Evolutionary conservation across 345 rosid species (phyloP).

Genomic region (Eucalyptus guilfoylei): DNA sequence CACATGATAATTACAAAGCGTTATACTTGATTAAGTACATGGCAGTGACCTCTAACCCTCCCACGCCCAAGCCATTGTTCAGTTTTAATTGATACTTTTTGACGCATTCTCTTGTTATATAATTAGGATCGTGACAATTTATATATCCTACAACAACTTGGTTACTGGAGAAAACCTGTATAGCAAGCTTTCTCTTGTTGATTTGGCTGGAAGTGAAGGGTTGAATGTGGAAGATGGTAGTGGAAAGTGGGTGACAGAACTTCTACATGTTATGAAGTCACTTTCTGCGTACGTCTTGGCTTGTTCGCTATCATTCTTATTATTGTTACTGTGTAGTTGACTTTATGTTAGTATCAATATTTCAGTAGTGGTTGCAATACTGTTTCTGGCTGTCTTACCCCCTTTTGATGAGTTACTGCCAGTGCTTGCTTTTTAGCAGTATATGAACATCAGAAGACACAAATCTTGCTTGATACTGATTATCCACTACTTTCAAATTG

Average conservation of each 20-base stretch:
- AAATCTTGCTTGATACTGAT: neutral
- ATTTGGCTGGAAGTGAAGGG: constrained; percentile 95
- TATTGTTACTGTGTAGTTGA: neutral
- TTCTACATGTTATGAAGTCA: constrained; percentile 89
- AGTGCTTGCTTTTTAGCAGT: neutral
- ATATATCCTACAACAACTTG: constrained; percentile 63
- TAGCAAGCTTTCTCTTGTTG: constrained; percentile 95
- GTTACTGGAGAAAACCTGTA: constrained; percentile 62
- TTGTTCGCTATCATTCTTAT: neutral
- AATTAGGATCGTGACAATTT: constrained; percentile 66
- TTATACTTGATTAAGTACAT: neutral
- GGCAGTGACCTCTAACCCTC: neutral
- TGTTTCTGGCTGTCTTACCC: neutral
- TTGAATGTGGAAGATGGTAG: constrained; percentile 69
- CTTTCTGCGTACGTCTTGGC: constrained; percentile 76
- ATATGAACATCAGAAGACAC: neutral
- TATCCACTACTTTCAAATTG: neutral
- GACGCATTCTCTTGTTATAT: neutral
- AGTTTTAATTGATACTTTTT: neutral
- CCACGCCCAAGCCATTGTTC: neutral
- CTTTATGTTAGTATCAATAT: neutral
- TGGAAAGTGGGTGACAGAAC: constrained; percentile 83
- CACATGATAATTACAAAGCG: neutral
- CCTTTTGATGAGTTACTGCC: neutral
- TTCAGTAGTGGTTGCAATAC: neutral